These are phyloP conservation scores for Toxoplasma gondii DNA, from an alignment of 169 alveolate genomes.

Conservation along the genomic window DNA sequence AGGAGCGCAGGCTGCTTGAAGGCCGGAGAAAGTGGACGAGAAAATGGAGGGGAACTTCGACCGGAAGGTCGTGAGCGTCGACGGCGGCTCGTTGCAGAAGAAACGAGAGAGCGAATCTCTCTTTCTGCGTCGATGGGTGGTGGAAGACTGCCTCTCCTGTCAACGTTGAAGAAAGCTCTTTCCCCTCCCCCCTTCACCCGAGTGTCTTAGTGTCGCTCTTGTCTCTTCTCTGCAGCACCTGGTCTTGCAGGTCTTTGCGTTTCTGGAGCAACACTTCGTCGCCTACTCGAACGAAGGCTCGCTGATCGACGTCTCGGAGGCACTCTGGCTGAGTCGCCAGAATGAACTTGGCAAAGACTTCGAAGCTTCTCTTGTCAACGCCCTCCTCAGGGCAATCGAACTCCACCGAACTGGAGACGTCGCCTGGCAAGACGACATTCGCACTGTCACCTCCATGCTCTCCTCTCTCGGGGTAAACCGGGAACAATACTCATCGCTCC, in stretches of 20 bases:
- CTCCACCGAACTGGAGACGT: background rate
- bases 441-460: background rate
- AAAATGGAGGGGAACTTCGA: too few species aligned
- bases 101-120: too few species aligned
- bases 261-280: background rate
- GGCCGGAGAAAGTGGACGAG: too few species aligned
- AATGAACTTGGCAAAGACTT: background rate
- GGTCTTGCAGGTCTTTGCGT: constrained; percentile 7
- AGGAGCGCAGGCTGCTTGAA: too few species aligned
- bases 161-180: too few species aligned
- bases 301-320: background rate
- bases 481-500: background rate
- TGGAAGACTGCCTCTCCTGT: too few species aligned
- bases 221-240: background rate
- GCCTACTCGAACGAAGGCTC: background rate
- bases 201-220: too few species aligned
- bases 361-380: background rate
- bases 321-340: background rate
- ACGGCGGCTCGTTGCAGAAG: too few species aligned
- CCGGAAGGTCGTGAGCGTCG: too few species aligned
- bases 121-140: too few species aligned
- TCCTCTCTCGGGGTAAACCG: background rate
- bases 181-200: too few species aligned
- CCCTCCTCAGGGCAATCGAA: background rate
- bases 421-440: background rate